Evolutionary conservation across 306 rosid genomes (phyloP), one percentile per base, ranked within the genome.

Genomic region (Medicago lupulina): DNA sequence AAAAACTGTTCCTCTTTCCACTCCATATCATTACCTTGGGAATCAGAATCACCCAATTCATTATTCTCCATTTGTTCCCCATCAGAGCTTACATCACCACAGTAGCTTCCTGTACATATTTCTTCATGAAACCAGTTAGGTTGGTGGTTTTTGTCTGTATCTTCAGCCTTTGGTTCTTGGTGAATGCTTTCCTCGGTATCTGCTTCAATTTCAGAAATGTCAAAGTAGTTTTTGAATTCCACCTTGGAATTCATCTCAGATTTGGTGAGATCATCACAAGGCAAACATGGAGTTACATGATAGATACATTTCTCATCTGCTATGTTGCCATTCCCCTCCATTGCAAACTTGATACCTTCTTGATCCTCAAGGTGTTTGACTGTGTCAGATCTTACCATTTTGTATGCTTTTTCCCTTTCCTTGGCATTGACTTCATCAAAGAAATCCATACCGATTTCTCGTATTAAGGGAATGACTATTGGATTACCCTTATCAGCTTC

Each of bases 1-100:
- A 73, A 34, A 50, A 81, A 43, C 14, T 80, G 79, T 62, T 76
- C 86, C 70, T 85, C 88, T 70, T 87, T 83, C 92, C 88, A 80
- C 76, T 84, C 86, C 85, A 82, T 83, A 64, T 83, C 16, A 46
- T 7, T 72, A 40, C 23, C 64, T 46, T 79, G 77, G 31, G 82
- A 87, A 82, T 68, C 75, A 38, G 72, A 78, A 43, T 65, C 78
- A 58, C 51, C 81, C 70, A 68, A 53, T 79, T 82, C 84, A 38
- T 21, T 62, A 51, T 61, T 80, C 19, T 79, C 80, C 64, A 18
- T 7, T 11, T 70, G 67, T 80, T 84, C 85, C 53, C 39, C 62
- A 10, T 80, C 88, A 31, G 73, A 49, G 23, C 58, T 71, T 28
- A 60, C 69, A 23, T 70, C 86, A n/a, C 17, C 49, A 64, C 46